These are phyloP conservation scores for Prunus dulcis DNA, from an alignment of 306 rosid genomes.

Conservation along the genomic window DNA sequence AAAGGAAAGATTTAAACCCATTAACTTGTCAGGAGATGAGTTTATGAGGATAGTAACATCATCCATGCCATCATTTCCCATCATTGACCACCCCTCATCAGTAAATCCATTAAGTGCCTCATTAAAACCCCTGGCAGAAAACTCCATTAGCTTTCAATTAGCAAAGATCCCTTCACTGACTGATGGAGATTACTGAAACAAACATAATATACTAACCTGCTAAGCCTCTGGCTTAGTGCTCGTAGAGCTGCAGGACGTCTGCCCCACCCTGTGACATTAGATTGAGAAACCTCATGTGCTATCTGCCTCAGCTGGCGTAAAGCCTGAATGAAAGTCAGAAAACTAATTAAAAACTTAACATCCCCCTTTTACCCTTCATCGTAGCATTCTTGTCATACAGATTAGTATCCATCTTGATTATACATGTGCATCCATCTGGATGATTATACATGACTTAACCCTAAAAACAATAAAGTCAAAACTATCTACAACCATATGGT, in stretches of 20 bases:
- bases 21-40: conserved; percentile 86
- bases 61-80: conserved; percentile 90
- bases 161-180: not conserved
- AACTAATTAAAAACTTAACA: not conserved
- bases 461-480: not conserved
- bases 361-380: not conserved
- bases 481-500: conserved; percentile 1
- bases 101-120: conserved; percentile 96
- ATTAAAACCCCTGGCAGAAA: conserved; percentile 76
- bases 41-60: conserved; percentile 86
- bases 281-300: conserved; percentile 90
- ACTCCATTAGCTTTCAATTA: conserved; percentile 28
- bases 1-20: conserved; percentile 89
- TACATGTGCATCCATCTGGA: not conserved
- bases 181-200: conserved; percentile 1
- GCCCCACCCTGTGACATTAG: conserved; percentile 88
- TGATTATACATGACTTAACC: not conserved
- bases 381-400: not conserved
- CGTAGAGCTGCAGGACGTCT: conserved; percentile 94
- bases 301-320: conserved; percentile 91
- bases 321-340: conserved; percentile 47
- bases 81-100: conserved; percentile 96
- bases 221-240: conserved; percentile 85
- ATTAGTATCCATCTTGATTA: not conserved
- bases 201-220: conserved; percentile 52